Evolutionary conservation across 805 yeast species (phyloP), one percentile per base, ranked within the genome.

Genomic region (Wickerhamomyces chaumierensis): DNA sequence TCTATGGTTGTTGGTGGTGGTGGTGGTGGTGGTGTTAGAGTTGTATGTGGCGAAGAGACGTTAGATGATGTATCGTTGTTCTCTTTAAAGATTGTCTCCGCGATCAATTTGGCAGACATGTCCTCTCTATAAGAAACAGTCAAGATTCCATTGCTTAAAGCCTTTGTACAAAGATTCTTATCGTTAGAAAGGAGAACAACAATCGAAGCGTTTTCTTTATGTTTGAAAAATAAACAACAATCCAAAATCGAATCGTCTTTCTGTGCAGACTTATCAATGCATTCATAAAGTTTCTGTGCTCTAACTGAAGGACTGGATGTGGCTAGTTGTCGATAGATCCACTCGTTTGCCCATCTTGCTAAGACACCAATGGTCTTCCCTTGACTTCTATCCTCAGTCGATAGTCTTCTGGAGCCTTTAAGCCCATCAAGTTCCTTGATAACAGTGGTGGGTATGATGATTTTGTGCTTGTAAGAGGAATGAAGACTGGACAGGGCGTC

Each of bases 191-290:
- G 50, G 19, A 84, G 55, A 2, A 87, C 68, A 7, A 80, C 81
- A 42, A 74, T 51, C 5, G 65, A 55, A 4, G 18, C 33, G 4
- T 56, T 39, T 12, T 44, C 46, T 13, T 58, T 56, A 12, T 61
- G 57, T 42, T 70, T 66, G 41, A 79, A 76, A 52, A 70, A 86
- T 19, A 81, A 50, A 48, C 94, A 81, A 54, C 95, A 86, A 55
- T 88, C 96, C 33, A 87, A 58, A 43, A 88, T 87, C 0, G 94
- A 70, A 50, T 87, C 94, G 57, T 88, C 96, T 41, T 82, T 78
- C 0, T 38, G 38, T 2, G 75, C 55, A 2, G 49, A 38, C 8
- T 53, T 51, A 40, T 78, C 75, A 1, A 79, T 35, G 19, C 62
- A 57, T 52, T 87, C 84, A 21, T 62, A 55, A 15, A 69, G 33